Evolutionary conservation across 2,329 filamentous ascomycete species (phyloP).

Genomic region (Epichloe scottii): DNA sequence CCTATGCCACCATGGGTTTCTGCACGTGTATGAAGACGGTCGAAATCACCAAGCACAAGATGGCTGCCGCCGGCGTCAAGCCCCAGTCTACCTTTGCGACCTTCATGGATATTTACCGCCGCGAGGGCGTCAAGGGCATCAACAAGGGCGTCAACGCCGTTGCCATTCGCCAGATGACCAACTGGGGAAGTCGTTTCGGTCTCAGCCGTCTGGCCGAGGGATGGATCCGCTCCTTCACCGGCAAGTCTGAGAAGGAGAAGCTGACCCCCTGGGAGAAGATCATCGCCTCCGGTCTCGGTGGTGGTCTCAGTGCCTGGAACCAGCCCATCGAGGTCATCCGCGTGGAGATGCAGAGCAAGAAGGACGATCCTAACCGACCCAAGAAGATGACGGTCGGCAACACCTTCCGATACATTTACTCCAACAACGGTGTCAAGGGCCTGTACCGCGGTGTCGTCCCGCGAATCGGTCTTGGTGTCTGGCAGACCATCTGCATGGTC

Average conservation of each 20-base stretch:
- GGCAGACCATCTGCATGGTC: conserved; percentile 99
- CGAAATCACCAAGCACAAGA: conserved; percentile 97
- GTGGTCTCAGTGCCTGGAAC: conserved; percentile 95
- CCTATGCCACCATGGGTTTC: conserved; percentile 99
- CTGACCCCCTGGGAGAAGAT: conserved; percentile 79
- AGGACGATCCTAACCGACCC: conserved; percentile 88
- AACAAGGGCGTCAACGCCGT: conserved; percentile 99
- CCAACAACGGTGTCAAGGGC: conserved; percentile 75
- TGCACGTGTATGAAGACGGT: conserved; percentile 99
- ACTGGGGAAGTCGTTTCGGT: conserved; percentile 96
- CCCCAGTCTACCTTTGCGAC: conserved; percentile 86
- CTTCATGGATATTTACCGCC: conserved; percentile 93
- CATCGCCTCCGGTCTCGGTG: conserved; percentile 71
- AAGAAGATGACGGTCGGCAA: conserved; percentile 98
- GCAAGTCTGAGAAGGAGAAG: conserved; percentile 71
- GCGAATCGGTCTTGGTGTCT: conserved; percentile 87
- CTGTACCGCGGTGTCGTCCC: conserved; percentile 93
- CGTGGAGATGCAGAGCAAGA: conserved; percentile 99
- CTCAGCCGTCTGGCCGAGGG: conserved; percentile 83
- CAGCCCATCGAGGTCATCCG: conserved; percentile 99
- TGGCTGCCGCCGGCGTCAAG: conserved; percentile 69
- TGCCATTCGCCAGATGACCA: conserved; percentile 97
- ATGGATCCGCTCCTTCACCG: conserved; percentile 65
- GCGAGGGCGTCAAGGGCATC: conserved; percentile 88
- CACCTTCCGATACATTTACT: conserved; percentile 77